Evolutionary conservation across 176 grass and related monocot genomes (phyloP).

Genomic region (Cenchrus americanus): DNA sequence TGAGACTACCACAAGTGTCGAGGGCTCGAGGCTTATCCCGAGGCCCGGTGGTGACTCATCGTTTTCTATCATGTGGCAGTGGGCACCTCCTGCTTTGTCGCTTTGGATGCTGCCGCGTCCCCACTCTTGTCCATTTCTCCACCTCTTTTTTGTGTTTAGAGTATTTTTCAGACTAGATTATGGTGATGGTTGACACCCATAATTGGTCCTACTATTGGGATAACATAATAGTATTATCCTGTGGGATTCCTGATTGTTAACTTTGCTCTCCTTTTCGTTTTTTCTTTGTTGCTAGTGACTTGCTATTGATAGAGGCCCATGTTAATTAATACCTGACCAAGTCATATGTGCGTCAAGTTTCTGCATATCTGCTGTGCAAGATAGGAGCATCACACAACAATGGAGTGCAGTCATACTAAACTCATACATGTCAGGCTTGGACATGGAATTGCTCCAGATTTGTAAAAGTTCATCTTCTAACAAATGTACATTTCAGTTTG

Average conservation of each 20-base stretch:
- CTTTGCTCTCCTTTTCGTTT: not conserved
- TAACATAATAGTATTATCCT: not conserved
- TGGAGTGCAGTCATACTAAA: not conserved
- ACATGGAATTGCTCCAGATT: not conserved
- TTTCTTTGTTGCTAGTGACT: not conserved
- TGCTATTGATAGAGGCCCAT: too few relatives aligned
- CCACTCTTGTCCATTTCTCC: slow-evolving; percentile 20
- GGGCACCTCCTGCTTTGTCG: slow-evolving; percentile 38
- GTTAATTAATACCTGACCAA: not conserved
- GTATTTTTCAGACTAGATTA: slow-evolving; percentile 4
- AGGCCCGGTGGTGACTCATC: slow-evolving; percentile 42
- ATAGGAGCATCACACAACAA: not conserved
- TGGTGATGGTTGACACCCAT: not conserved
- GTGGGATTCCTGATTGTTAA: not conserved
- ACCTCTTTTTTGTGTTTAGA: not conserved
- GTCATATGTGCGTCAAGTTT: not conserved
- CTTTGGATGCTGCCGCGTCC: slow-evolving; percentile 3
- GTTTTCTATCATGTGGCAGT: slow-evolving; percentile 5
- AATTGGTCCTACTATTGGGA: not conserved
- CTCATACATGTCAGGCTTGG: not conserved
- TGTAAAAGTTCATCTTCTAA: not conserved
- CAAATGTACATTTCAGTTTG: not conserved
- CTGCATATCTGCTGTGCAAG: not conserved
- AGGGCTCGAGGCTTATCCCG: slow-evolving; percentile 43
- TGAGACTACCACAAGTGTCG: slow-evolving; percentile 37